Evolutionary conservation across 345 rosid species (phyloP).

Genomic region (Punica granatum): DNA sequence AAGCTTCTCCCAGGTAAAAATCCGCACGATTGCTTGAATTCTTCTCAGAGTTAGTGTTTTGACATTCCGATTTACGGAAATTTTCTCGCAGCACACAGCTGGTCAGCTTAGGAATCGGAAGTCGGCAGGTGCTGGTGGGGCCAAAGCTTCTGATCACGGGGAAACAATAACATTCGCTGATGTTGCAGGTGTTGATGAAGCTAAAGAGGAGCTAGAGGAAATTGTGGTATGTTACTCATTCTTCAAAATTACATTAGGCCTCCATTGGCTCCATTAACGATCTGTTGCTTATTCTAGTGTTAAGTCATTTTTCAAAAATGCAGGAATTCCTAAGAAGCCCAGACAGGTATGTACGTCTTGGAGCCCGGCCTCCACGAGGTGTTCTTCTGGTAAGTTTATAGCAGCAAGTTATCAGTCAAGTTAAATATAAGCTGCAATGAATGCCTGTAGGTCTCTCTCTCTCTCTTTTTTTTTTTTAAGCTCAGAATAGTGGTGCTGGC

Average conservation of each 20-base stretch:
- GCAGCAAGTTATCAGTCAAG: background rate
- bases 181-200: slow-evolving; percentile 98
- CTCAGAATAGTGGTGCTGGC: too few species aligned
- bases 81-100: slow-evolving; percentile 51
- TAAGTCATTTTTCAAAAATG: slow-evolving; percentile 16
- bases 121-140: slow-evolving; percentile 55
- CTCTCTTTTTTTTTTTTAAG: too few species aligned
- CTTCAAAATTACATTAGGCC: background rate
- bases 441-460: background rate
- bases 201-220: slow-evolving; percentile 98
- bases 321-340: slow-evolving; percentile 98
- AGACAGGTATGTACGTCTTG: slow-evolving; percentile 67
- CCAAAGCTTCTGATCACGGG: slow-evolving; percentile 68
- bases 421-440: background rate
- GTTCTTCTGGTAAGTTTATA: slow-evolving; percentile 75
- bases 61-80: background rate
- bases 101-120: slow-evolving; percentile 82
- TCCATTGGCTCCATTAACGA: background rate
- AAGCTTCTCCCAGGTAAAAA: slow-evolving; percentile 38
- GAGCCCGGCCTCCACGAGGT: slow-evolving; percentile 98
- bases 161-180: slow-evolving; percentile 88
- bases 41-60: background rate
- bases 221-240: slow-evolving; percentile 54
- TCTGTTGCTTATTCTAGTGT: slow-evolving; percentile 1
- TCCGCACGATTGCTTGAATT: background rate